phyloP scores from a whole-genome alignment of 345 rosid genomes.

The Pugionium cornutum region DNA sequence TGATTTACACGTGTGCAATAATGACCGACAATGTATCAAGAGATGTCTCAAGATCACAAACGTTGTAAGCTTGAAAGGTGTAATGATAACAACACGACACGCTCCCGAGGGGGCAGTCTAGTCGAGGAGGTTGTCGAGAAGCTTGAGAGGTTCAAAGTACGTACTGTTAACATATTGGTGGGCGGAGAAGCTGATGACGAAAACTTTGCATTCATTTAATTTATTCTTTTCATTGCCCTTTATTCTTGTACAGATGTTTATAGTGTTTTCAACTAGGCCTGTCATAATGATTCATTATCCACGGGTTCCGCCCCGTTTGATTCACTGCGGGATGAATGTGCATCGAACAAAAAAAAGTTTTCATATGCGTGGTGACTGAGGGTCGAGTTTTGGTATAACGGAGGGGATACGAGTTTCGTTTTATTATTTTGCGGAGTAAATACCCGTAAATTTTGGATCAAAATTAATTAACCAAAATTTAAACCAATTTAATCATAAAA shows the following conservation, averaged over 20 bases:
- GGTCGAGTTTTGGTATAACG: no score
- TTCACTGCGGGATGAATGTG: no score
- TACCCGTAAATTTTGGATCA: no score
- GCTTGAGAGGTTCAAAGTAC: conserved; percentile 45
- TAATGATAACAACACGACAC: neutral
- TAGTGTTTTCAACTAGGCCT: no score
- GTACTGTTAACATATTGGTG: conserved; percentile 38
- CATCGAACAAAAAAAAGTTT: no score
- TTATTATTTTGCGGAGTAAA: no score
- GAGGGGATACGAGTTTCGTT: no score
- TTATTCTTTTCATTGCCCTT: neutral
- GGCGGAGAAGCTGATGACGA: conserved; percentile 28
- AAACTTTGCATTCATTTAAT: conserved; percentile 11
- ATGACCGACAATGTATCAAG: conserved; percentile 14
- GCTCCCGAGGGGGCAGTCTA: conserved; percentile 36
- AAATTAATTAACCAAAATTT: no score
- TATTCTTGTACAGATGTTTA: neutral
- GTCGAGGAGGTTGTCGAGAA: conserved; percentile 8
- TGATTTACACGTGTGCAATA: neutral
- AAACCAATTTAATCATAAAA: no score
- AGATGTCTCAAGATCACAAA: conserved; percentile 1
- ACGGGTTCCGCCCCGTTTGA: no score
- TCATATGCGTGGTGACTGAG: no score
- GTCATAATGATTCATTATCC: no score
- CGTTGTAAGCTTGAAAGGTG: neutral